Evolutionary conservation across 768 basidiomycete species (phyloP), one percentile per base, ranked within the genome.

Genomic region (Peribolospora kevripleyi): DNA sequence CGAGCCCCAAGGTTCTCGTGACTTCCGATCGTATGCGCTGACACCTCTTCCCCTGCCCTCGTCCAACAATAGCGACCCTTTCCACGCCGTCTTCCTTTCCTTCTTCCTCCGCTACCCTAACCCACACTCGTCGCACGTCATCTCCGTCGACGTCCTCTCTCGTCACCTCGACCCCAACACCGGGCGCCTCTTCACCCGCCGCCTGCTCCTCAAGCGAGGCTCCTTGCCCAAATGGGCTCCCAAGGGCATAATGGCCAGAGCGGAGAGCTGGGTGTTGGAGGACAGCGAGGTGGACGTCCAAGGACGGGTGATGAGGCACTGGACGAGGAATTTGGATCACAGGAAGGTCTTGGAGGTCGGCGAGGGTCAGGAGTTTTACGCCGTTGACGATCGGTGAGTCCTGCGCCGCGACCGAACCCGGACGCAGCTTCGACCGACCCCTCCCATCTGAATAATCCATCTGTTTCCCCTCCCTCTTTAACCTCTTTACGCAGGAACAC

Each of bases 91-190:
- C 55, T 79, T 90, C 14, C 73, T 93, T 60, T 88, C 90, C 14
- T 95, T 82, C 73, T 87, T 87, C 65, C 72, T 95, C 57, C 82
- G 90, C 60, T 95, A 95, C 68, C 90, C 90, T 5, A 95, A 91
- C 67, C 87, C 88, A 53, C 84, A 85, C 63, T 84, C 90, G 6
- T 74, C 84, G 41, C 90, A 95, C 70, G 81, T 95, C 66, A 69
- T 88, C 60, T 87, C 87, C 5, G 88, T 86, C 74, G 90, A 93
- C 71, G 86, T 93, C 63, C 77, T 95, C 59, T 84, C 85, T 54
- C 82, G 90, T 60, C 73, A 69, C 14, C 70, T 82, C 60, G 79
- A 83, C 1, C 73, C 80, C 7, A 68, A 74, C 6, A 67, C 65
- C 3, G 87, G 87, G 46, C 75, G 81, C 10, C 73, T 95, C n/a